phyloP scores from a whole-genome alignment of 2,329 filamentous ascomycete genomes.

The Trichoderma oligosporum region DNA sequence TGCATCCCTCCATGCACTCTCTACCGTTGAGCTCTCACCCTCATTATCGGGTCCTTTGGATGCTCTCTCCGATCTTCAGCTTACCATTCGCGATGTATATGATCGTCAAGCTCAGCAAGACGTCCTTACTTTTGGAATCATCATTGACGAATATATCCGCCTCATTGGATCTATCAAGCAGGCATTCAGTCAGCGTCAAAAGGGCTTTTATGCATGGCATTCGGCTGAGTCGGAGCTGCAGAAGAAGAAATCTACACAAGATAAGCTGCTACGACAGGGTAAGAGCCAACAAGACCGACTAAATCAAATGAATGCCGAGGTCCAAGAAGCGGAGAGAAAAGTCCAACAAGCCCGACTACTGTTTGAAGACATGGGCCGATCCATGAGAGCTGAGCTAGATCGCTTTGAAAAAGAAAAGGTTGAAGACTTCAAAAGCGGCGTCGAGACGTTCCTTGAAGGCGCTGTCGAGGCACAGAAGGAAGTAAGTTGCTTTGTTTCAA shows the following conservation, averaged over 20 bases:
- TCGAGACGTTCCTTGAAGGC: slow-evolving; percentile 96
- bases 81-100: slow-evolving; percentile 91
- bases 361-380: slow-evolving; percentile 94
- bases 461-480: slow-evolving; percentile 98
- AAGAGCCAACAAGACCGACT: slow-evolving; percentile 94
- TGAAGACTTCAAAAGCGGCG: slow-evolving; percentile 96
- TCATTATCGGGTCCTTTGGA: slow-evolving; percentile 84
- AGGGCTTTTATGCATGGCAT: slow-evolving; percentile 94
- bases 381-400: slow-evolving; percentile 89
- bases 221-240: slow-evolving; percentile 81
- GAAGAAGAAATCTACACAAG: slow-evolving; percentile 84
- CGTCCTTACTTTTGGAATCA: slow-evolving; percentile 91
- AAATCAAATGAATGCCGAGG: slow-evolving; percentile 87
- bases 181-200: slow-evolving; percentile 87
- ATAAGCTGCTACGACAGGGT: slow-evolving; percentile 91
- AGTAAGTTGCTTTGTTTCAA: slow-evolving; percentile 46
- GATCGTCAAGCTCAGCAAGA: slow-evolving; percentile 97
- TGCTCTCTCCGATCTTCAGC: slow-evolving; percentile 85
- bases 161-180: slow-evolving; percentile 93
- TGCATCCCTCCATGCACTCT: slow-evolving; percentile 84
- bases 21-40: slow-evolving; percentile 87
- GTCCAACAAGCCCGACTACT: slow-evolving; percentile 84
- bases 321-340: slow-evolving; percentile 89
- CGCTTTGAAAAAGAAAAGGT: slow-evolving; percentile 96
- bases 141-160: slow-evolving; percentile 96